phyloP scores from a whole-genome alignment of 306 rosid genomes.

The Myrica gale region DNA sequence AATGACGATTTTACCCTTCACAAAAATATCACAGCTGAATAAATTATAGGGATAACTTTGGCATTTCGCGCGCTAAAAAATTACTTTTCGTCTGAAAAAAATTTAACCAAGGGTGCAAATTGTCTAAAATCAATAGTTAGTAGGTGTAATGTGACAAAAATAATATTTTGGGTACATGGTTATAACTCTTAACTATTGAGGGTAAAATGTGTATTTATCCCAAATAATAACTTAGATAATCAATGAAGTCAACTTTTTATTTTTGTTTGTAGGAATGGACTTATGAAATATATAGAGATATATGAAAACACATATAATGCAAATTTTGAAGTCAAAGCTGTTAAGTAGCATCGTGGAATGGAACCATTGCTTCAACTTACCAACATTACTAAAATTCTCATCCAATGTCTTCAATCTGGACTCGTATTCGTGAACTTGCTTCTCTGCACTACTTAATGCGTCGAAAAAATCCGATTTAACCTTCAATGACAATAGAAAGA shows the following conservation, averaged over 20 bases:
- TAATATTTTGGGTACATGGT: too few relatives aligned
- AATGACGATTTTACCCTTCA: too few relatives aligned
- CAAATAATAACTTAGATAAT: neutral
- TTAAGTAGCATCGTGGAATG: constrained; percentile 4
- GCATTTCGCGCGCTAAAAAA: too few relatives aligned
- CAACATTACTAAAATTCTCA: constrained; percentile 56
- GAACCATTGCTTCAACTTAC: constrained; percentile 37
- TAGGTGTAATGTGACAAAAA: too few relatives aligned
- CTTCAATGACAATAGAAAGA: constrained; percentile 27
- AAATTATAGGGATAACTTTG: too few relatives aligned
- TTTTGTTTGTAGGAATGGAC: neutral
- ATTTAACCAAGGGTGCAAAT: too few relatives aligned
- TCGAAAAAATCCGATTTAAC: constrained; percentile 84
- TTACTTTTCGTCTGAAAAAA: too few relatives aligned
- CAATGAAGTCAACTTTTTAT: neutral
- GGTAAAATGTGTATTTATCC: too few relatives aligned
- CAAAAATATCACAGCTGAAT: too few relatives aligned
- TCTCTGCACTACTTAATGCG: constrained; percentile 76
- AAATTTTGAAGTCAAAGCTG: neutral
- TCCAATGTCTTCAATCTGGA: constrained; percentile 48
- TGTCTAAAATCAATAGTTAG: too few relatives aligned
- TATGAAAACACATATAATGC: neutral
- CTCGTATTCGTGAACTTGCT: constrained; percentile 64
- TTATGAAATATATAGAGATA: neutral
- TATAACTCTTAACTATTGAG: too few relatives aligned